phyloP scores from a whole-genome alignment of 495 filamentous ascomycete genomes.

The Penicillium ochrochloron region DNA sequence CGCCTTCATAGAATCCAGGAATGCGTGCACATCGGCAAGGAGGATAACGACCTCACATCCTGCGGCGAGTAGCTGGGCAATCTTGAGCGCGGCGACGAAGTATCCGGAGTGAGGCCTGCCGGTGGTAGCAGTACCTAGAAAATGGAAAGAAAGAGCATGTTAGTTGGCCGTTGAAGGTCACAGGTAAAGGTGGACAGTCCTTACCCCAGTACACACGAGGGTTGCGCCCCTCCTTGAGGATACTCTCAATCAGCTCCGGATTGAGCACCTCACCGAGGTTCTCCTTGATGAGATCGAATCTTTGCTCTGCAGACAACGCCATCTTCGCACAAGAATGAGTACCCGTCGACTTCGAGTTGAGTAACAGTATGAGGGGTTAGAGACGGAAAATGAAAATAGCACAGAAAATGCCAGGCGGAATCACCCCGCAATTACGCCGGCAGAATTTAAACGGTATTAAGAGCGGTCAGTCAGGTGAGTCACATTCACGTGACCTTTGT shows the following conservation, averaged over 20 bases:
- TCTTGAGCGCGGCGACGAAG: conserved; percentile 75
- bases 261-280: conserved; percentile 87
- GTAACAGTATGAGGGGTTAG: conserved; percentile 6
- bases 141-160: conserved; percentile 17
- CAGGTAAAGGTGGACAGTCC: conserved; percentile 1
- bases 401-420: conserved; percentile 5
- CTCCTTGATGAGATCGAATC: conserved; percentile 73
- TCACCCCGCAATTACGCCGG: conserved; percentile 9
- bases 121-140: conserved; percentile 74
- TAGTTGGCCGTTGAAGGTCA: conserved; percentile 11
- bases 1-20: conserved; percentile 62
- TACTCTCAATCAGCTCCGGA: conserved; percentile 78
- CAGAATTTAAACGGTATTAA: conserved; percentile 1
- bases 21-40: conserved; percentile 70
- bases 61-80: conserved; percentile 84
- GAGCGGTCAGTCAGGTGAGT: conserved; percentile 2
- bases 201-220: conserved; percentile 85
- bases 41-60: conserved; percentile 82
- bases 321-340: conserved; percentile 15
- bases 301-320: conserved; percentile 27
- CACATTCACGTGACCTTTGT: background rate
- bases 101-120: conserved; percentile 84
- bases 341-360: background rate
- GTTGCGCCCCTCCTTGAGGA: conserved; percentile 71
- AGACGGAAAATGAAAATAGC: background rate